Evolutionary conservation across 129 eudicot genomes (phyloP), one percentile per base, ranked within the genome.

Genomic region (Deinandra increscens): DNA sequence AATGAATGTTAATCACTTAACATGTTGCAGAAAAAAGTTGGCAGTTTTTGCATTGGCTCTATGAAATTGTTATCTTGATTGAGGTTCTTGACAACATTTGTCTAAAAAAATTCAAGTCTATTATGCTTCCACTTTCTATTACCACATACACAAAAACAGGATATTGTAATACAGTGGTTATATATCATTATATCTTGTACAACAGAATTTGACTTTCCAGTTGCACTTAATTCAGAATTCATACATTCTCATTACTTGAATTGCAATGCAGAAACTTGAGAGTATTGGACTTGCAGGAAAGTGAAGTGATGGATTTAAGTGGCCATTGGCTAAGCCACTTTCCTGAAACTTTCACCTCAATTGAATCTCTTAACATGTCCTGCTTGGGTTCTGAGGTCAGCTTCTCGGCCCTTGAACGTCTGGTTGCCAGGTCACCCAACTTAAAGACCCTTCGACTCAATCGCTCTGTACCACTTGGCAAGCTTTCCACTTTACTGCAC

Each of bases 281-380:
- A 22, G 85, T 75, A 19, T 66, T 88, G 39, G 92, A 88, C 60
- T 79, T 88, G 79, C 69, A 78, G 23, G 96, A 88, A 60, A 75
- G 92, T 73, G 96, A 88, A 44, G 96, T 88, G 73, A 86, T 73
- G 56, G 87, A 80, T 68, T 74, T 77, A 44, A 84, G 87, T 39
- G 90, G 93, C 66, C 83, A 82, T 67, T 89, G 96, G 96, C 73
- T 89, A 48, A 81, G 84, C 76, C 71, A 86, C 77, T 89, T 89
- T 44, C 96, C 89, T 2, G 87, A 81, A 23, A 64, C 75, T 63
- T 89, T 46, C 54, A 81, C 96, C 4, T 86, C 96, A 9, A 39
- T 89, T 61, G 90, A 81, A 44, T 84, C 89, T 11, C 92, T 89
- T 5, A 89, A 84, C 72, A 80, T 89, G 4, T 66, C 96, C 19